Evolutionary conservation across 768 basidiomycete genomes (phyloP).

Genomic region (Boletales sp.): DNA sequence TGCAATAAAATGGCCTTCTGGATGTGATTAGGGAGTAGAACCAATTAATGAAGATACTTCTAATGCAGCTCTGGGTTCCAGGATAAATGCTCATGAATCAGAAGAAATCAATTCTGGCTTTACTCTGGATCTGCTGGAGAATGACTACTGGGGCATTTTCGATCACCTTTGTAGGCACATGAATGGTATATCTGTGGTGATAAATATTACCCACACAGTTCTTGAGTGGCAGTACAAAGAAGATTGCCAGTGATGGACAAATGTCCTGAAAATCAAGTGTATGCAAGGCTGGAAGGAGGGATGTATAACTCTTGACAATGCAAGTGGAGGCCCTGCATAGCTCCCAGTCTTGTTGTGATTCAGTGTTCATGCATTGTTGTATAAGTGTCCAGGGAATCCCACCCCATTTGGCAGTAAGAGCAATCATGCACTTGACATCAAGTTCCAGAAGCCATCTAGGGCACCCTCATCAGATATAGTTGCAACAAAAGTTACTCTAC

Average conservation of each 20-base stretch:
- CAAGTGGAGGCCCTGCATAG: neutral
- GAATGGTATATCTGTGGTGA: neutral
- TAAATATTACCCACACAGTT: neutral
- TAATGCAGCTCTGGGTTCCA: neutral
- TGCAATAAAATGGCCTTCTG: neutral
- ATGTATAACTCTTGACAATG: neutral
- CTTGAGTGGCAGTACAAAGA: neutral
- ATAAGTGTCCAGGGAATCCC: neutral
- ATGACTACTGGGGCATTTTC: neutral
- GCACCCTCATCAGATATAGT: neutral
- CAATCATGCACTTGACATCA: neutral
- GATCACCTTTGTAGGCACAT: neutral
- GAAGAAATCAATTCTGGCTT: neutral
- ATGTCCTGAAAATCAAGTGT: neutral
- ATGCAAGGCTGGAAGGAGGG: neutral
- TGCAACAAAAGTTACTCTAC: neutral
- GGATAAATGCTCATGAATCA: neutral
- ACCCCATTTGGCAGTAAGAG: neutral
- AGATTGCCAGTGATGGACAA: neutral
- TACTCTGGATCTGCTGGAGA: neutral
- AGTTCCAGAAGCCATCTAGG: neutral
- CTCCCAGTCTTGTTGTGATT: neutral
- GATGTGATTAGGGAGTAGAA: neutral
- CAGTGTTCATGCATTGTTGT: neutral
- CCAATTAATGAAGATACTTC: neutral